Base-by-base conservation (phyloP, 228 moss, liverwort and hornwort genomes). In the Sphagnum magellanicum region DNA sequence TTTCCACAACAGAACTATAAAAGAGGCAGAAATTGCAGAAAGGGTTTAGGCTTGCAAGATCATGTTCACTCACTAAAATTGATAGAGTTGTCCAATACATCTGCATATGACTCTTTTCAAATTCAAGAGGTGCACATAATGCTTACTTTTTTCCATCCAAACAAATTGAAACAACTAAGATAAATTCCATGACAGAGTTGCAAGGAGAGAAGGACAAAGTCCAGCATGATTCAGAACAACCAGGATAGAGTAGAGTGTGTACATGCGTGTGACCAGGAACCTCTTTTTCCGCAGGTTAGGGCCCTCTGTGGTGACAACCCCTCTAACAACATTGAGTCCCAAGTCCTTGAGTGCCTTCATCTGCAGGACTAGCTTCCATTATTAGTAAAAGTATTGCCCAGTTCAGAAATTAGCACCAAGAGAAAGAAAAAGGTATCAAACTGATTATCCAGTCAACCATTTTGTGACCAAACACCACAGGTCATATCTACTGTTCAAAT, bases 341-440 rank as follows among this genome's bases (percentile, higher is more conserved):
- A 96, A 73, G 63, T 89, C 78, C 86, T 91, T 91, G 11, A 96
- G 72, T 49, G 96, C 91, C 82, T 91, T 84, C 10, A 79, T 87
- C 87, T 87, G 79, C 68, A 76, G 51, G 69, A 63, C 12, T 50
- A 1, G 13, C 12, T 14, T 13, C 51, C 52, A 49, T 52, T 5
- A 52, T n/a, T 14, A 12, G 61, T 32, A 32, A 32, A 32, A 12
- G 61, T 16, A 62, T 62, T 46, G 61, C 9, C 47, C 65, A 14
- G 64, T 49, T 10, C 17, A 8, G 32, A 16, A 49, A 10, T 10
- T 11, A 14, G 5, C 13, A 64, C 13, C 64, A 64, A 64, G 49
- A 32, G 64, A 32, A 60, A 5, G 10, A 64, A 8, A 10, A 63
- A 16, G 63, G 32, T 32, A 32, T 32, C 1, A 32, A 32, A 32